Conservation (phyloP, 2,329 filamentous ascomycete species). For the Penicillium digitatum region DNA sequence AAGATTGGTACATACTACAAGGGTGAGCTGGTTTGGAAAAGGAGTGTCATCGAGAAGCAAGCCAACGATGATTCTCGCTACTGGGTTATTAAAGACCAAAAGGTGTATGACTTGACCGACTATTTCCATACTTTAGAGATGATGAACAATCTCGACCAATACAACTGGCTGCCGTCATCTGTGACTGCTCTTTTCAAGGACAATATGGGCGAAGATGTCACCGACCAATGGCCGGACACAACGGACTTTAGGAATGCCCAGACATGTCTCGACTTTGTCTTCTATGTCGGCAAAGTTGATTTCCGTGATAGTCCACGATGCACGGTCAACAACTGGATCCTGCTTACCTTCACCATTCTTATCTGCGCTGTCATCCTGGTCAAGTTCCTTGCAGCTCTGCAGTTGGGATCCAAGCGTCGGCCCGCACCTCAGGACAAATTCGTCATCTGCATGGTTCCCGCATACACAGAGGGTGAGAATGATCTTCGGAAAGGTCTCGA, state of each 20-base stretch:
- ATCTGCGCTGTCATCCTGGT: constrained; percentile 72
- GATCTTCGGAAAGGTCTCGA: constrained; percentile 88
- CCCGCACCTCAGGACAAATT: constrained; percentile 95
- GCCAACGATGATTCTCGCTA: constrained; percentile 64
- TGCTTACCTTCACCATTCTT: constrained; percentile 81
- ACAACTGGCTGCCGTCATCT: constrained; percentile 67
- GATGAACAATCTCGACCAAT: constrained; percentile 53
- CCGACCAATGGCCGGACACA: constrained; percentile 56
- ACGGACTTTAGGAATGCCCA: constrained; percentile 61
- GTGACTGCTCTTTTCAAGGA: constrained; percentile 66
- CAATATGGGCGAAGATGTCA: constrained; percentile 77
- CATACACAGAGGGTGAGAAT: constrained; percentile 97
- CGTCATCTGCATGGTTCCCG: constrained; percentile 95
- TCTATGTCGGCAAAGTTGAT: constrained; percentile 78
- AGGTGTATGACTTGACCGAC: constrained; percentile 84
- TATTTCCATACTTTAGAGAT: constrained; percentile 75
- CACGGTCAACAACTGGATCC: constrained; percentile 83
- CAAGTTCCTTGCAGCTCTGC: constrained; percentile 90
- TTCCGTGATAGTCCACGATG: constrained; percentile 75
- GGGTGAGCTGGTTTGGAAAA: constrained; percentile 73
- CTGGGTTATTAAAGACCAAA: constrained; percentile 75
- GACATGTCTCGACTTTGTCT: constrained; percentile 76
- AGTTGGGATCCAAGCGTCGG: constrained; percentile 85
- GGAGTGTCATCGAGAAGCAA: constrained; percentile 56
- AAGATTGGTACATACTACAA: constrained; percentile 82